Evolutionary conservation across 768 basidiomycete species (phyloP), one percentile per base, ranked within the genome.

Genomic region (Suillus decipiens): DNA sequence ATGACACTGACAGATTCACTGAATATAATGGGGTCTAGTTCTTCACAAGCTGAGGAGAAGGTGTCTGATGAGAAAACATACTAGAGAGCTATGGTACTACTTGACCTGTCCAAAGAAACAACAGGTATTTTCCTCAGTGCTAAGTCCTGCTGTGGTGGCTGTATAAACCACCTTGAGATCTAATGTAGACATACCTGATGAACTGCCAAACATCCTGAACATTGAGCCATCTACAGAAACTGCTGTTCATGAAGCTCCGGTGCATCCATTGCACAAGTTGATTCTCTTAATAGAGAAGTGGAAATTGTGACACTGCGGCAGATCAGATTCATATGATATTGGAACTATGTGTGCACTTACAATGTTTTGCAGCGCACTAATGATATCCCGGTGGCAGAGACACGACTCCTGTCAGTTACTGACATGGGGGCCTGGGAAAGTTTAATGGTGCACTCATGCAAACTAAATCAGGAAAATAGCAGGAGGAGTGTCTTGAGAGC

Each of bases 11-110:
- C 93, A 10, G 91, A 86, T 78, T 99, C 96, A 66, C 90, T 93
- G 74, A 92, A 99, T 61, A 99, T 89, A 22, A 99, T 90, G 0
- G 97, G 97, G 72, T 99, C 96, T 96, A 95, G 75, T 97, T 97
- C 81, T 98, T 97, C 60, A 99, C 92, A 19, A 92, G 82, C 89
- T 92, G 61, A 39, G 12, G 19, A 39, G 28, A 54, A 57, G 11
- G 31, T 39, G 45, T 24, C 73, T 64, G 77, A 80, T 66, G 22
- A 76, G 66, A 72, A 76, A 50, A 33, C 14, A 5, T 31, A 22
- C 19, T 59, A 33, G 8, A 57, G 28, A 10, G 24, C 42, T 3
- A 11, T 55, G 43, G 28, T 63, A 9, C 22, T 39, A 50, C 78
- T 34, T 50, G 78, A 7, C 84, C 92, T 2, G 86, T 85, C 91